Percentiles rank a stretch among this genome's conserved stretches.
phyloP scores from a whole-genome alignment of 805 yeast genomes.

The Tetrapisispora arboricola region DNA sequence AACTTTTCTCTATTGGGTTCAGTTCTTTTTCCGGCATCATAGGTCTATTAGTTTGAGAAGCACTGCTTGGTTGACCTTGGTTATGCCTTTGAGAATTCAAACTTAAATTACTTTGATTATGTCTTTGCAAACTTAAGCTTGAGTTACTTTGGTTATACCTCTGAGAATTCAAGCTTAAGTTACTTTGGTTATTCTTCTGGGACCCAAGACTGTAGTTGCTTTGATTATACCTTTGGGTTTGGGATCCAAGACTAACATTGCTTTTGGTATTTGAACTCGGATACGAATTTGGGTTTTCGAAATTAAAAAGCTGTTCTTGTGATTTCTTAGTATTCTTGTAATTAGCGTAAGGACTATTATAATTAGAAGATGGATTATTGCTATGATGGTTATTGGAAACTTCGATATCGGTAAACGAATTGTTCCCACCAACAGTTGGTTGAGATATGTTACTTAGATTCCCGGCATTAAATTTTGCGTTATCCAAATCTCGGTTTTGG shows the following conservation, averaged over 20 bases:
- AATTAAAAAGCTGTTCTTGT: slow-evolving; percentile 4
- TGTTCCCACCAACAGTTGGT: too few relatives aligned
- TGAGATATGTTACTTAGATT: too few relatives aligned
- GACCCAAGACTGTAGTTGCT: not conserved
- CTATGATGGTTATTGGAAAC: too few relatives aligned
- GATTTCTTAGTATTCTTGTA: not conserved
- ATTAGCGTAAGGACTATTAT: not conserved
- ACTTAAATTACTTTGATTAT: not conserved
- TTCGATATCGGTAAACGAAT: too few relatives aligned
- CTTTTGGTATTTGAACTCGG: not conserved
- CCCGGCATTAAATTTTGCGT: too few relatives aligned
- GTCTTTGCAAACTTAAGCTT: not conserved
- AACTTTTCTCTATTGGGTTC: slow-evolving; percentile 26
- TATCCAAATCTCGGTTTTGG: too few relatives aligned
- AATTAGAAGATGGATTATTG: too few relatives aligned
- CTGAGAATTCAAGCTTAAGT: not conserved
- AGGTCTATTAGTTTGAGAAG: not conserved
- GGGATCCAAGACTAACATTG: not conserved
- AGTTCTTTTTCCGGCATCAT: slow-evolving; percentile 4
- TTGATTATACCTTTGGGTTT: not conserved
- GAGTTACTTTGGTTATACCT: not conserved
- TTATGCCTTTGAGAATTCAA: not conserved
- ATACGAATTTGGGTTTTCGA: slow-evolving; percentile 5
- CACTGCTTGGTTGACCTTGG: not conserved
- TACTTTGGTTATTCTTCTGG: not conserved